phyloP scores from a whole-genome alignment of 176 grass and related monocot species.

The Triticum timopheevii region DNA sequence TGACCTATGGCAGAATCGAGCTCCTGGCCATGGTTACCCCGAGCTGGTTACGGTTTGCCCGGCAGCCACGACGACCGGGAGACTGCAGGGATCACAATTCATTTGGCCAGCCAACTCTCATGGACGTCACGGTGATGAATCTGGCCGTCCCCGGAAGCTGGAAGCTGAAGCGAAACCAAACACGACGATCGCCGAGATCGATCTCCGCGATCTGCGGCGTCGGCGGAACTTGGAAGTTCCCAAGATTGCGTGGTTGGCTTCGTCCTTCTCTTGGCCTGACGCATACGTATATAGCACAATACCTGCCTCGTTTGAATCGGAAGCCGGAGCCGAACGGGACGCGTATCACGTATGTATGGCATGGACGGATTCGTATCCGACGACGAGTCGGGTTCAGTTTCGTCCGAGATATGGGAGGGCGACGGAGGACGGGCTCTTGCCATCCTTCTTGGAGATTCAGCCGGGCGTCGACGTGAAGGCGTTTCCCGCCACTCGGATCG shows the following conservation, averaged over 20 bases:
- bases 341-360: not conserved
- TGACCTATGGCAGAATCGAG: constrained; percentile 10
- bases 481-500: constrained; percentile 33
- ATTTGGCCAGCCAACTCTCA: not conserved
- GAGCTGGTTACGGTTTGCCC: constrained; percentile 24
- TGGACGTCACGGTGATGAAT: constrained; percentile 6
- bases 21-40: constrained; percentile 5
- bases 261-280: not conserved
- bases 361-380: not conserved
- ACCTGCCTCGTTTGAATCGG: not conserved
- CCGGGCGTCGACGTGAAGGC: constrained; percentile 34
- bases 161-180: constrained; percentile 20
- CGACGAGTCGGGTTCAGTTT: not conserved
- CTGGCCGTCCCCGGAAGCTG: not conserved
- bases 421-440: not conserved
- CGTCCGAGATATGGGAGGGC: not conserved
- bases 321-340: not conserved
- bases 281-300: not conserved
- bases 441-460: not conserved
- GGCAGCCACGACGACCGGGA: constrained; percentile 30
- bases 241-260: not conserved
- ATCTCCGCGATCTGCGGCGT: not conserved
- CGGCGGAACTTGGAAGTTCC: not conserved
- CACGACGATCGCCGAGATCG: not conserved
- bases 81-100: not conserved